These are phyloP conservation scores for Rubia yunnanensis DNA, from an alignment of 257 asterid species.

Conservation along the genomic window DNA sequence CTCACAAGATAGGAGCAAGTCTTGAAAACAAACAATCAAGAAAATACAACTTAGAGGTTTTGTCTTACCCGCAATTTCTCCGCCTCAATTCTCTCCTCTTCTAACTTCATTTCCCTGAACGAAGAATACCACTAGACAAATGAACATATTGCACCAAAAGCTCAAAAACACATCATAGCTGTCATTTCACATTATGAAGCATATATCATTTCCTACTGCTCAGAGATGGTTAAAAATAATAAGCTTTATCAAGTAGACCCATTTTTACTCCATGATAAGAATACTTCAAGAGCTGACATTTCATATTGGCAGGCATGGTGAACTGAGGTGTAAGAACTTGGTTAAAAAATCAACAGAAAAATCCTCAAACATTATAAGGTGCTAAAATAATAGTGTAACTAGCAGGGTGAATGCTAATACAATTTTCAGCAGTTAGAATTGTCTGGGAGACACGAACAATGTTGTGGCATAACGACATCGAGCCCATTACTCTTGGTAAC, in stretches of 20 bases:
- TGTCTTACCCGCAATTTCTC: slow-evolving; percentile 77
- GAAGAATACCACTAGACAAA: slow-evolving; percentile 16
- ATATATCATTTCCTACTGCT: not conserved
- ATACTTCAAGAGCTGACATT: not conserved
- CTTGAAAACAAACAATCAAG: slow-evolving; percentile 5
- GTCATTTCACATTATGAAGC: not conserved
- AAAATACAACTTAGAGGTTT: not conserved
- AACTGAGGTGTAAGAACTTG: no score
- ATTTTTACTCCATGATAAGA: not conserved
- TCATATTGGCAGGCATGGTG: not conserved
- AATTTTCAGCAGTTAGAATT: not conserved
- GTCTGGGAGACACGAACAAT: not conserved
- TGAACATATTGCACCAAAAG: not conserved
- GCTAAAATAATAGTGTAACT: not conserved
- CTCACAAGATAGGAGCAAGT: not conserved
- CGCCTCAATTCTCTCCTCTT: slow-evolving; percentile 95
- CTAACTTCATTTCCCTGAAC: slow-evolving; percentile 93
- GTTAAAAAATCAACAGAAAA: not conserved
- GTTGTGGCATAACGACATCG: not conserved
- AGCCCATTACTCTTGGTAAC: not conserved
- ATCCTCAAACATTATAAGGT: not conserved
- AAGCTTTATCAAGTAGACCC: not conserved
- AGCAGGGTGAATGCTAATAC: not conserved
- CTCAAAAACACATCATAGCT: not conserved
- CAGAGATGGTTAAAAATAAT: not conserved